Evolutionary conservation across 129 eudicot genomes (phyloP).

Genomic region (Apium graveolens): DNA sequence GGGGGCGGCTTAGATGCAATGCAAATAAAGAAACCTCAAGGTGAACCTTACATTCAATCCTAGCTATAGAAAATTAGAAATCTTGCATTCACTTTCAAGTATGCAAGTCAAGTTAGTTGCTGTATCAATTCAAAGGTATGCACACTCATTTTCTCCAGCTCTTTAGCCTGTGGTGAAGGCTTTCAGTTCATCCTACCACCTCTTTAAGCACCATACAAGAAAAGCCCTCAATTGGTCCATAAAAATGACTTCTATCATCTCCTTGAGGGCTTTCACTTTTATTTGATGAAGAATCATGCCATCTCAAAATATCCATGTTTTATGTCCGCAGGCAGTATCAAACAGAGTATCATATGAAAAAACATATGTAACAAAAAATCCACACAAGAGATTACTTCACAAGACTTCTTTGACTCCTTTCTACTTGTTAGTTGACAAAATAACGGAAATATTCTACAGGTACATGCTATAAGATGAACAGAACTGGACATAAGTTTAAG

Average conservation of each 20-base stretch:
- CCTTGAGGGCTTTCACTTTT: background rate
- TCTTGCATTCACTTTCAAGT: background rate
- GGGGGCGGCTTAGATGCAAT: background rate
- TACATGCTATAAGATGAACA: background rate
- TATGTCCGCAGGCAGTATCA: background rate
- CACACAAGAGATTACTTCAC: background rate
- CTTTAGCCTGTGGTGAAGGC: background rate
- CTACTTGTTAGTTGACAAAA: background rate
- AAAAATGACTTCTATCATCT: background rate
- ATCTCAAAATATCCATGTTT: background rate
- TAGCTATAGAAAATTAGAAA: no score
- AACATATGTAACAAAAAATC: background rate
- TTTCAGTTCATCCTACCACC: background rate
- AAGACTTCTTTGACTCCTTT: conserved; percentile 1
- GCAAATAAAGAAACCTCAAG: background rate
- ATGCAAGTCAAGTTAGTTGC: background rate
- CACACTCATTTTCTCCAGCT: background rate
- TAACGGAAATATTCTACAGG: background rate
- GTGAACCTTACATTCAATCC: background rate
- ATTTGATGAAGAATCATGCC: background rate
- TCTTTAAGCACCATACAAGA: background rate
- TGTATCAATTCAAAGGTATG: background rate
- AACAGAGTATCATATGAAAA: background rate
- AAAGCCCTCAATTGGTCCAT: background rate
- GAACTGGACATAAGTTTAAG: background rate